Evolutionary conservation across 352 stramenopile genomes (phyloP).

Genomic region (Phytopythium sindhum): DNA sequence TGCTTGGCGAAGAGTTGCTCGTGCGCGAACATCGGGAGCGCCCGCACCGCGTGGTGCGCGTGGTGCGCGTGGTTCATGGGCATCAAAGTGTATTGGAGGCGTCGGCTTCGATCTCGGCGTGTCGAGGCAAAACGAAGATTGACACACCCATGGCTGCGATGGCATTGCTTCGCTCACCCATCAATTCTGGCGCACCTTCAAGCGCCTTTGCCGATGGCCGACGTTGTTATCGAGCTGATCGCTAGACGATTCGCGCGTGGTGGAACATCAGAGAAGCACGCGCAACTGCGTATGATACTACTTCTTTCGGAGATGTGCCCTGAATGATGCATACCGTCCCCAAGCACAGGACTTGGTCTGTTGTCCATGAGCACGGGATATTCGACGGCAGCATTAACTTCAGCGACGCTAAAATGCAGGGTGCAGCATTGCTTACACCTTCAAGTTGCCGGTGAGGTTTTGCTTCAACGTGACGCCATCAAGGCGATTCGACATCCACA

Average conservation of each 20-base stretch:
- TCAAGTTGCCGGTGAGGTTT: neutral
- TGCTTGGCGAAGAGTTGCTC: slow-evolving; percentile 51
- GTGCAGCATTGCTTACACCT: neutral
- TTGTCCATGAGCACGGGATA: neutral
- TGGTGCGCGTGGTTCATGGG: slow-evolving; percentile 5
- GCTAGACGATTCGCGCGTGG: neutral
- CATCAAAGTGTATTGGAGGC: neutral
- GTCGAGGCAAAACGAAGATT: neutral
- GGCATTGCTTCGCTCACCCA: neutral
- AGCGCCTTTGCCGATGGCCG: neutral
- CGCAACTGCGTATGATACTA: neutral
- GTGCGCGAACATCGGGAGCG: slow-evolving; percentile 24
- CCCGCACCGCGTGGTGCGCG: slow-evolving; percentile 4
- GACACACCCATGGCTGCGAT: neutral
- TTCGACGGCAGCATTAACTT: neutral
- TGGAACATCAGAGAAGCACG: neutral
- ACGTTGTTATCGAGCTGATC: neutral
- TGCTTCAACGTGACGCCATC: neutral
- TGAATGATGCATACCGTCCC: neutral
- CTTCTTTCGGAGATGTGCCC: neutral
- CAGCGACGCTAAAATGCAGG: neutral
- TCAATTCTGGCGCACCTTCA: neutral
- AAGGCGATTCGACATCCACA: too few relatives aligned
- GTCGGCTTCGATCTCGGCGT: neutral
- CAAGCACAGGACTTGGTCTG: neutral